A percentile compares a stretch with the other conserved stretches of the same genome.
Conservation (phyloP, 495 filamentous ascomycete species). For the Corynascus novoguineensis region DNA sequence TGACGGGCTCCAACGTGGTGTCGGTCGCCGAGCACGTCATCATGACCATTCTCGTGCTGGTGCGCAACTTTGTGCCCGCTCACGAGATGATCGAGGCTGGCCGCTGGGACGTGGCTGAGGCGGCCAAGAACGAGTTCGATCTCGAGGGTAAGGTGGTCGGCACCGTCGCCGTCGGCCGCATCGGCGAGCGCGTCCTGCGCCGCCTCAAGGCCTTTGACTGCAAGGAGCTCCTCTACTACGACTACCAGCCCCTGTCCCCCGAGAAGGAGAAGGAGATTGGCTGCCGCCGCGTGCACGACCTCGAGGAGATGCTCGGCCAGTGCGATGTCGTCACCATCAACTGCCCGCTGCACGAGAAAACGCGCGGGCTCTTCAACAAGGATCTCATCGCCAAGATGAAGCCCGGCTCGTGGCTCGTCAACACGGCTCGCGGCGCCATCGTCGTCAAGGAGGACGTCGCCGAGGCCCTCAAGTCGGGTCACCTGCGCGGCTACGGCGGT, state of each 20-base stretch:
- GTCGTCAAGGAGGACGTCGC: slow-evolving; percentile 99
- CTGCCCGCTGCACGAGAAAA: slow-evolving; percentile 98
- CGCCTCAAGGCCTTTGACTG: slow-evolving; percentile 95
- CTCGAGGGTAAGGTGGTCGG: slow-evolving; percentile 97
- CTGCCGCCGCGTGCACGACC: slow-evolving; percentile 74
- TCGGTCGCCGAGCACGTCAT: slow-evolving; percentile 92
- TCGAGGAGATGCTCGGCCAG: slow-evolving; percentile 93
- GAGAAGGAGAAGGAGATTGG: slow-evolving; percentile 96
- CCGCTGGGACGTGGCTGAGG: slow-evolving; percentile 92
- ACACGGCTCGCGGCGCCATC: slow-evolving; percentile 97
- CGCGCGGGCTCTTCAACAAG: slow-evolving; percentile 95
- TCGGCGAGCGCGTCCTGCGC: slow-evolving; percentile 95
- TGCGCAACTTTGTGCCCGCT: slow-evolving; percentile 97
- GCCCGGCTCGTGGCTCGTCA: slow-evolving; percentile 92
- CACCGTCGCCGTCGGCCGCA: slow-evolving; percentile 94
- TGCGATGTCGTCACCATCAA: slow-evolving; percentile 99
- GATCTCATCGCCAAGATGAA: slow-evolving; percentile 99
- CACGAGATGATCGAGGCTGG: slow-evolving; percentile 87
- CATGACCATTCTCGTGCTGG: slow-evolving; percentile 95
- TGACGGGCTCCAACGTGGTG: slow-evolving; percentile 89
- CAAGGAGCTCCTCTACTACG: slow-evolving; percentile 99
- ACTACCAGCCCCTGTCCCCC: slow-evolving; percentile 87
- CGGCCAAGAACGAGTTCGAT: slow-evolving; percentile 96
- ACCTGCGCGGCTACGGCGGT: slow-evolving; percentile 95
- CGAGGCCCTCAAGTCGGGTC: slow-evolving; percentile 83